Percentiles rank a stretch among this genome's conserved stretches.
Evolutionary conservation across 129 eudicot species (phyloP).

Genomic region (Calendula officinalis): DNA sequence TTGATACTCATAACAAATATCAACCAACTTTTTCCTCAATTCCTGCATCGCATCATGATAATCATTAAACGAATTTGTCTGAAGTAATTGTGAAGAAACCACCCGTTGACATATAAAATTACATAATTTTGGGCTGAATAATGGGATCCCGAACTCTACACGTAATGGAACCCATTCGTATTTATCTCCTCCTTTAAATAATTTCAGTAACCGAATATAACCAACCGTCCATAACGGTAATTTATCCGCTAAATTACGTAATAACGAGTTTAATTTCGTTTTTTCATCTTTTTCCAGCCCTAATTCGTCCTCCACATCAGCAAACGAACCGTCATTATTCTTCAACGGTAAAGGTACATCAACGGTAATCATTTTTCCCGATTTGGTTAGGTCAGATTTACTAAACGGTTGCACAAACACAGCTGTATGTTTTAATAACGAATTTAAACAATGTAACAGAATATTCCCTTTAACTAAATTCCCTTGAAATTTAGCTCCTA

Average conservation of each 20-base stretch:
- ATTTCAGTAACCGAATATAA: slow-evolving; percentile 80
- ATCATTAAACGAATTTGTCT: slow-evolving; percentile 55
- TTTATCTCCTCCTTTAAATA: slow-evolving; percentile 59
- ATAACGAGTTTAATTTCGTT: slow-evolving; percentile 46
- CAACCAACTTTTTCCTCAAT: slow-evolving; percentile 28
- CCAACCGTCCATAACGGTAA: slow-evolving; percentile 82
- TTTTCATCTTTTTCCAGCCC: slow-evolving; percentile 50
- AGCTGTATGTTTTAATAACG: slow-evolving; percentile 84
- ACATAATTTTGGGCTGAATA: slow-evolving; percentile 93
- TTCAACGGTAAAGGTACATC: slow-evolving; percentile 91
- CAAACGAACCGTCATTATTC: slow-evolving; percentile 81
- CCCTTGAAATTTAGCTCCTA: slow-evolving; percentile 86
- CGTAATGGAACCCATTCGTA: slow-evolving; percentile 93
- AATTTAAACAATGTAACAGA: slow-evolving; percentile 86
- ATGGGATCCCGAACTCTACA: slow-evolving; percentile 90
- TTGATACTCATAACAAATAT: slow-evolving; percentile 39
- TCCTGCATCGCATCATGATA: slow-evolving; percentile 93
- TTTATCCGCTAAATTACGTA: slow-evolving; percentile 54
- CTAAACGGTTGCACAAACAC: slow-evolving; percentile 87
- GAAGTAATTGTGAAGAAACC: slow-evolving; percentile 75
- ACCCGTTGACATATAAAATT: slow-evolving; percentile 73
- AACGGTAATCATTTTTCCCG: slow-evolving; percentile 53
- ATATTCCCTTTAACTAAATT: slow-evolving; percentile 85
- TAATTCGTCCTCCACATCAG: slow-evolving; percentile 66
- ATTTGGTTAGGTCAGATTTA: slow-evolving; percentile 59